Percentiles rank a stretch among this genome's conserved stretches.
Evolutionary conservation across 1,139 yeast genomes (phyloP).

Genomic region (Magnusiomyces sp.): DNA sequence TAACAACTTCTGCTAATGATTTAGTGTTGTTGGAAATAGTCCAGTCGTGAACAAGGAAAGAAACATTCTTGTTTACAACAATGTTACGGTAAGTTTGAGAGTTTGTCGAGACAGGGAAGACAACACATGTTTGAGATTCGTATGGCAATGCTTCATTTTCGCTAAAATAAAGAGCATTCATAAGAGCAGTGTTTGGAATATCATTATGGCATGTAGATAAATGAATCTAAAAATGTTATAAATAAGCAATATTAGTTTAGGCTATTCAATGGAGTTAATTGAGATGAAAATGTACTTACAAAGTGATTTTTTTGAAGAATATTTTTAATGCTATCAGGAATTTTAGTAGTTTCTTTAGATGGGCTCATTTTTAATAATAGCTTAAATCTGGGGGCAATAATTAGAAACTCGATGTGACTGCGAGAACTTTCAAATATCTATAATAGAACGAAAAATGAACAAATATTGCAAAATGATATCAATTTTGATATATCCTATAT

Average conservation of each 20-base stretch:
- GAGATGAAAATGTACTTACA: too few species aligned
- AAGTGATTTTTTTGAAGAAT: too few species aligned
- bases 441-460: background rate
- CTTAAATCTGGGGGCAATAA: conserved; percentile 15
- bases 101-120: conserved; percentile 58
- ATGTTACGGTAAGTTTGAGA: conserved; percentile 70
- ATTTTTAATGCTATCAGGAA: too few species aligned
- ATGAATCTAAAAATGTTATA: too few species aligned
- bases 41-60: conserved; percentile 84
- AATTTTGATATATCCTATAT: background rate
- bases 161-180: conserved; percentile 69
- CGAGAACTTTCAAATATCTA: too few species aligned
- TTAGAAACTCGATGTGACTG: too few species aligned
- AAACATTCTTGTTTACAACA: conserved; percentile 58
- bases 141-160: conserved; percentile 30
- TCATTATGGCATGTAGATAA: conserved; percentile 62
- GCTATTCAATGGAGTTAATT: too few species aligned
- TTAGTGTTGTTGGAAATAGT: conserved; percentile 52
- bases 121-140: conserved; percentile 42
- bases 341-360: too few species aligned
- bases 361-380: too few species aligned
- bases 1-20: too few species aligned
- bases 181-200: conserved; percentile 77
- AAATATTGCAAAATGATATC: background rate
- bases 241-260: too few species aligned